phyloP scores from a whole-genome alignment of 176 grass and related monocot species.

The Carex myosuroides region DNA sequence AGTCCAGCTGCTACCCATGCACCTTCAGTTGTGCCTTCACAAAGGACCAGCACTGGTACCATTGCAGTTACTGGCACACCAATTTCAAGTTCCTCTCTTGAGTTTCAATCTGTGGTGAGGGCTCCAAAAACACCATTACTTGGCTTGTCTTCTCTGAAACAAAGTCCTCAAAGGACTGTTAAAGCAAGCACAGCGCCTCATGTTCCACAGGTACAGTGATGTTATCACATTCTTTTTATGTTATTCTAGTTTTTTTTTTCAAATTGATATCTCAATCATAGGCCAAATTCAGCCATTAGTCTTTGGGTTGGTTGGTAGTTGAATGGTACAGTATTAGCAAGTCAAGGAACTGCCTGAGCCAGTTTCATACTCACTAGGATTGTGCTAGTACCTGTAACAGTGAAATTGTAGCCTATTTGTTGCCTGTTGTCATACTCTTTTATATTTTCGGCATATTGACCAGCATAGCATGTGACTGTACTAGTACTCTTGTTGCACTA shows the following conservation, averaged over 20 bases:
- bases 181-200: slow-evolving; percentile 1
- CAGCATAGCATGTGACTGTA: background rate
- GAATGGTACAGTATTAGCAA: background rate
- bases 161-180: slow-evolving; percentile 23
- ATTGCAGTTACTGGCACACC: slow-evolving; percentile 9
- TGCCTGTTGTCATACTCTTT: background rate
- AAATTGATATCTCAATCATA: background rate
- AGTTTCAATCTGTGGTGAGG: slow-evolving; percentile 37
- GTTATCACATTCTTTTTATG: background rate
- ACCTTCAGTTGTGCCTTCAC: slow-evolving; percentile 15
- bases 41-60: slow-evolving; percentile 1
- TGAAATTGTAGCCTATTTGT: background rate
- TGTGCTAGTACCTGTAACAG: background rate
- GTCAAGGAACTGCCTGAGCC: background rate
- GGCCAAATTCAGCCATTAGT: background rate
- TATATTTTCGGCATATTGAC: background rate
- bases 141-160: slow-evolving; percentile 40
- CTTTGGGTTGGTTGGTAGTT: background rate
- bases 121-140: slow-evolving; percentile 27
- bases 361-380: background rate
- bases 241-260: background rate
- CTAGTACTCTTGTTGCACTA: background rate
- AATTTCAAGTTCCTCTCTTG: slow-evolving; percentile 8
- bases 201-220: slow-evolving; percentile 45
- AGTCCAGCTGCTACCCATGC: background rate